Conservation (phyloP, 2,329 filamentous ascomycete species). For the Botrytis fragariae region DNA sequence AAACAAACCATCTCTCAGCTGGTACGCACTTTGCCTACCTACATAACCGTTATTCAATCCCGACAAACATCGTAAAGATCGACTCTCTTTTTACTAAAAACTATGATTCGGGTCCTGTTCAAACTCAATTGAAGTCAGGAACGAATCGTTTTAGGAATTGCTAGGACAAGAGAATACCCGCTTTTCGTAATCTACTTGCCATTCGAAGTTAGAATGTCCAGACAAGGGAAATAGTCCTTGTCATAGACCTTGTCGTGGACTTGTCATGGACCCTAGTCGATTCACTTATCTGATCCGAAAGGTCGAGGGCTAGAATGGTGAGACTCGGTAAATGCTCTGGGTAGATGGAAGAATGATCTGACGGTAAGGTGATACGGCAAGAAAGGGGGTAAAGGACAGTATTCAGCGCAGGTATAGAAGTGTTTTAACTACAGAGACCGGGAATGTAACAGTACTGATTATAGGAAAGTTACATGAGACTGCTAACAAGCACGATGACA, state of each 20-base stretch:
- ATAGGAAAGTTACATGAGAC: background rate
- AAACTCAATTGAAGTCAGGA: background rate
- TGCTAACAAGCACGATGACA: background rate
- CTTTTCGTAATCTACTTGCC: background rate
- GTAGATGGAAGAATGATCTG: background rate
- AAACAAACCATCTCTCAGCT: background rate
- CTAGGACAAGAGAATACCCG: background rate
- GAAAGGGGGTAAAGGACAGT: background rate
- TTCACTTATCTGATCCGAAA: constrained; percentile 10
- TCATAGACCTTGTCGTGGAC: background rate
- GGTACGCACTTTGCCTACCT: background rate
- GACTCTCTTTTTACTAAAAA: background rate
- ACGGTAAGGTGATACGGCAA: background rate
- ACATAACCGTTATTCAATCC: background rate
- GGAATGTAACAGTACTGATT: background rate
- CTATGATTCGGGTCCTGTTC: background rate
- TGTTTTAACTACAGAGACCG: background rate
- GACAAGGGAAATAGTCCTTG: background rate
- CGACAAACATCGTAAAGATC: background rate
- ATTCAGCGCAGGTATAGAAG: background rate
- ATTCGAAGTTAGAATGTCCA: background rate
- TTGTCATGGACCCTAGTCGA: background rate
- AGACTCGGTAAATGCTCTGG: background rate
- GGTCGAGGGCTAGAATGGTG: background rate
- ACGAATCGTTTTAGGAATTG: background rate